Evolutionary conservation across 495 filamentous ascomycete genomes (phyloP), one percentile per base, ranked within the genome.

Genomic region (Bacidia gigantensis): DNA sequence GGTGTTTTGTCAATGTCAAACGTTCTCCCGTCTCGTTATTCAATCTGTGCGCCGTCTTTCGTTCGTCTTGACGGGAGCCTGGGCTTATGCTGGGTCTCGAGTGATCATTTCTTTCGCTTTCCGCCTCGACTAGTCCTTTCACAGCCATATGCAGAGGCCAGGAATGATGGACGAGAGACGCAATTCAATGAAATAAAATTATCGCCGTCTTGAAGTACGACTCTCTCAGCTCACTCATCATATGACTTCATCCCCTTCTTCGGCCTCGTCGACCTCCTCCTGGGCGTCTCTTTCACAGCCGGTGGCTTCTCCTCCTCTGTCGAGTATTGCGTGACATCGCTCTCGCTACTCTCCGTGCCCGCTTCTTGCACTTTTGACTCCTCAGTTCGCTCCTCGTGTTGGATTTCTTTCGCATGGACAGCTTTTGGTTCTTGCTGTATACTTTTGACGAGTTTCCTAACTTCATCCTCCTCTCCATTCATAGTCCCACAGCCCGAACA

Each of bases 401-500:
- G 20, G 2, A 48, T 45, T 12, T 55, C 55, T 14, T 68, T 56
- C n/a, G 63, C 60, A 45, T 59, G 58, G 20, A 72, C 22, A 51
- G 64, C 0, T 63, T 67, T n/a, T 18, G 9, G 7, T 18, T 68
- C 58, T n/a, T 63, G 60, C 46, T 58, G 60, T 20, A 73, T 65
- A 23, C 53, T 65, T 0, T 62, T 67, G n/a, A 75, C 59, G 1
- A 74, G 79, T 64, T 82, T 78, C 50, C 74, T 81, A 1, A 76
- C 79, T 58, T 87, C 83, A 52, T 81, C 80, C 55, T 87, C 83
- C 58, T 81, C 76, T 1, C 90, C 89, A 64, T 98, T 98, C 73
- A 76, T 77, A n/a, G 78, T 71, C 0, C 84, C 81, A 60, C 92
- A 99, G 41, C 78, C 80, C 53, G 80, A 83, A 68, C 92, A 99